Evolutionary conservation across 73 alveolate genomes (phyloP), one percentile per base, ranked within the genome.

Genomic region (Effrenium voratum): DNA sequence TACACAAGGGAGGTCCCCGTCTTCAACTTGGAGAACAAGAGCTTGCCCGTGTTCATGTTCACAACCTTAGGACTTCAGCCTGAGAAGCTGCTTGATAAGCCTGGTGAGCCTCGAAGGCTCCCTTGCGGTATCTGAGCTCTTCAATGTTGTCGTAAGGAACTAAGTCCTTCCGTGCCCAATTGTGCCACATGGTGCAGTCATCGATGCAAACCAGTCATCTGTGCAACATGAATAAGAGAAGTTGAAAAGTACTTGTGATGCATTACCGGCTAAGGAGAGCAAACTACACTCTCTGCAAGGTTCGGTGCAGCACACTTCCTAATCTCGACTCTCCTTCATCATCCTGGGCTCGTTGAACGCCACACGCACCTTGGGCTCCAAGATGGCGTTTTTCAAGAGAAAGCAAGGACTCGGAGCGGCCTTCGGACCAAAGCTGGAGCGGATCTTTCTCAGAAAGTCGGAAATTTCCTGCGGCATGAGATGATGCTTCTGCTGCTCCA

Each of bases 11-110:
- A 90, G 22, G 83, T 38, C 4, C 97, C 97, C 28, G 97, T 90
- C 82, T 90, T 86, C 46, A 90, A 75, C 87, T 90, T 90, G 50
- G 97, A 90, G 59, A 68, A 90, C 52, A 90, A 52, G 87, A 90
- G 97, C 87, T 90, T 90, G 41, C 97, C 97, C 34, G 97, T 90
- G 75, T 90, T 90, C 59, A 90, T 41, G 76, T 90, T 90, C 52
- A 90, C 87, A 15, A 90, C 97, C 97, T 90, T 12, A 28, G 77
- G 22, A 43, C 3, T 50, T n/a, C 16, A 24, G 13, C 34, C 36
- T 2, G 43, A 30, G 52, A 26, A 22, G n/a, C 22, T 26, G 34
- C 49, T 46, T 50, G 45, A 19, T 63, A 13, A 4, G 38, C 38
- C 32, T 8, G 82, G 32, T 5, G 47, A 26, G 95, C 95, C 43